These are phyloP conservation scores for Carpinus fangiana DNA, from an alignment of 306 rosid species.

Conservation along the genomic window DNA sequence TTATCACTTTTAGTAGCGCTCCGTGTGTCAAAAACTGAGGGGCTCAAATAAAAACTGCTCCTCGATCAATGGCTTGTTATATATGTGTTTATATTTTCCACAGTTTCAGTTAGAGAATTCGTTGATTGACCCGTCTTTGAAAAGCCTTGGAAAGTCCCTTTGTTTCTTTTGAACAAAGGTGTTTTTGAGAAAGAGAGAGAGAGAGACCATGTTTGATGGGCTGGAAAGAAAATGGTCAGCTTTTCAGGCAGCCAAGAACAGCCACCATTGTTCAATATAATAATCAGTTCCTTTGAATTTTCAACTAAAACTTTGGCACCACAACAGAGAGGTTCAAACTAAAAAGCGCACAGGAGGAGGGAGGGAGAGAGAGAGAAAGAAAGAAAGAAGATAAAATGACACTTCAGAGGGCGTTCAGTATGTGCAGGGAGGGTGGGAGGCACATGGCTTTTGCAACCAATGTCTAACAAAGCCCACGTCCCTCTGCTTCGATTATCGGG, in stretches of 20 bases:
- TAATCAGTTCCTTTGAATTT: conserved; percentile 3
- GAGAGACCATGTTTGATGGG: conserved; percentile 52
- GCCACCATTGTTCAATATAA: conserved; percentile 35
- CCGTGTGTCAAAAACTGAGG: not conserved
- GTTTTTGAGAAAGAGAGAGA: conserved; percentile 25
- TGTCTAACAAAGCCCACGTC: conserved; percentile 70
- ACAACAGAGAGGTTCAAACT: conserved; percentile 7
- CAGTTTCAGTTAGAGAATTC: conserved; percentile 27
- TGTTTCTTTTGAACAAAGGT: conserved; percentile 32
- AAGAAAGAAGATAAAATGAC: not conserved
- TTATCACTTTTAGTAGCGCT: not conserved
- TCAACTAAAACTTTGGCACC: conserved; percentile 1
- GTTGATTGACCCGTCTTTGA: conserved; percentile 47
- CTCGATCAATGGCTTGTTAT: not conserved
- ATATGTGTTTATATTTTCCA: not conserved
- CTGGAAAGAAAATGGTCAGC: conserved; percentile 55
- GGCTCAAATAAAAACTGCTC: conserved; percentile 3
- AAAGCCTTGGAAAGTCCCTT: conserved; percentile 16
- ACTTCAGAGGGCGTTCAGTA: conserved; percentile 24
- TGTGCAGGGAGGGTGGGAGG: conserved; percentile 66
- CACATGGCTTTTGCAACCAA: conserved; percentile 68
- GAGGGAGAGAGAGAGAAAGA: not conserved
- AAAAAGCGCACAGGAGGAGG: not conserved
- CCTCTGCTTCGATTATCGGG: conserved; percentile 60
- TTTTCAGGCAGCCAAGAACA: conserved; percentile 52